Percentiles rank a stretch among this genome's conserved stretches.
These are phyloP conservation scores for Colletotrichum viniferum DNA, from an alignment of 2,329 filamentous ascomycete genomes.

Conservation along the genomic window DNA sequence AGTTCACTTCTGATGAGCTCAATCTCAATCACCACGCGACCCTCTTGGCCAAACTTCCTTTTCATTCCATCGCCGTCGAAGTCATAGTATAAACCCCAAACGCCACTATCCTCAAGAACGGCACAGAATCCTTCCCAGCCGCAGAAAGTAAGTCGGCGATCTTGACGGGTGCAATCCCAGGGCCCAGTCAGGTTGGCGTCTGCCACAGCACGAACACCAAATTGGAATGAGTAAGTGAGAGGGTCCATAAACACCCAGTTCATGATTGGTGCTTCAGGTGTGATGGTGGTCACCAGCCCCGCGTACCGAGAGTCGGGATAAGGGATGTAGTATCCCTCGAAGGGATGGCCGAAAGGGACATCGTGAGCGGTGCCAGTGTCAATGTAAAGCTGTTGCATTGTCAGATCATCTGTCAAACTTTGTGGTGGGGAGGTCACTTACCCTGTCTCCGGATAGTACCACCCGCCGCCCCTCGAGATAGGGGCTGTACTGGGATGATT, in stretches of 20 bases:
- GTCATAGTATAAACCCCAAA: conserved; percentile 55
- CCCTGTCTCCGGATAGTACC: conserved; percentile 48
- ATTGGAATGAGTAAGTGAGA: conserved; percentile 49
- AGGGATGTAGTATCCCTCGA: conserved; percentile 61
- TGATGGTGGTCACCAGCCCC: conserved; percentile 53
- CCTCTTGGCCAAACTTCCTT: conserved; percentile 47
- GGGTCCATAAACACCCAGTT: conserved; percentile 56
- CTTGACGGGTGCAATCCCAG: conserved; percentile 57
- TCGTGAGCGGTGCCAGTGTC: conserved; percentile 40
- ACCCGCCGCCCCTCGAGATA: conserved; percentile 49
- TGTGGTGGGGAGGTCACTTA: conserved; percentile 11
- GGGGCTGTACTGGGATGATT: conserved; percentile 47
- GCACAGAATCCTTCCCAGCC: conserved; percentile 53
- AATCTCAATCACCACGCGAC: conserved; percentile 56
- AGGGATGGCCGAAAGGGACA: conserved; percentile 49
- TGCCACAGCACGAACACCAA: conserved; percentile 46
- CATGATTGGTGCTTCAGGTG: conserved; percentile 50
- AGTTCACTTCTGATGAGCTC: conserved; percentile 59
- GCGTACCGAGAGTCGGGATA: conserved; percentile 56
- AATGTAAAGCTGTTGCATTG: conserved; percentile 44
- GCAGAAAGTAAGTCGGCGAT: conserved; percentile 52
- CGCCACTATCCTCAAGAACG: conserved; percentile 46
- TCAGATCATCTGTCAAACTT: neutral
- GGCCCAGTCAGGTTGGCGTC: conserved; percentile 50
- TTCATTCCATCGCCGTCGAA: conserved; percentile 46